phyloP scores from a whole-genome alignment of 1,139 yeast species.

The Diutina pseudorugosa region DNA sequence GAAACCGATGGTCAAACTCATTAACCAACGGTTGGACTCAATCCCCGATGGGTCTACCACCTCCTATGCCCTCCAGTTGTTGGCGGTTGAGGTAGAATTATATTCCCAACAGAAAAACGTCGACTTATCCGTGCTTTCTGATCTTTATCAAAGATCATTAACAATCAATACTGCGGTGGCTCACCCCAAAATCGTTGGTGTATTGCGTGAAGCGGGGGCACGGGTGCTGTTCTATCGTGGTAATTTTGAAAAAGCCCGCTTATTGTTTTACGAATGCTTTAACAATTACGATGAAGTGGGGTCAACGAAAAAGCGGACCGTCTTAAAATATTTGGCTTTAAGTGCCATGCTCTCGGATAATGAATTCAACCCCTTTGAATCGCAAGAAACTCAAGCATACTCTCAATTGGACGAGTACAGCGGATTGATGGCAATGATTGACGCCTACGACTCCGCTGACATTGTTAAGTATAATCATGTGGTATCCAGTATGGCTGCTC shows the following conservation, averaged over 20 bases:
- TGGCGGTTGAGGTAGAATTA: conserved; percentile 1
- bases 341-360: conserved; percentile 55
- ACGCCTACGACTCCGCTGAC: conserved; percentile 20
- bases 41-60: background rate
- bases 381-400: conserved; percentile 43
- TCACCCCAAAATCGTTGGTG: conserved; percentile 63
- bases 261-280: conserved; percentile 61
- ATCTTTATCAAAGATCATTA: conserved; percentile 36
- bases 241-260: conserved; percentile 50
- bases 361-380: conserved; percentile 55
- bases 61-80: background rate
- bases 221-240: conserved; percentile 49
- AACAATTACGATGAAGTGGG: conserved; percentile 76
- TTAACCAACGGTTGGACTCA: background rate
- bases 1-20: background rate
- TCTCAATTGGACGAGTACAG: conserved; percentile 24
- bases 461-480: conserved; percentile 13
- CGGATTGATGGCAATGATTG: conserved; percentile 18
- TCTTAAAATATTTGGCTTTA: conserved; percentile 50
- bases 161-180: conserved; percentile 52
- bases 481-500: conserved; percentile 10
- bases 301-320: conserved; percentile 39
- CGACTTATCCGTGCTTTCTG: conserved; percentile 17
- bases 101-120: background rate
- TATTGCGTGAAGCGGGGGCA: conserved; percentile 67